phyloP scores from a whole-genome alignment of 192 early-diverging fungal genomes.

The Coemansia sp. region DNA sequence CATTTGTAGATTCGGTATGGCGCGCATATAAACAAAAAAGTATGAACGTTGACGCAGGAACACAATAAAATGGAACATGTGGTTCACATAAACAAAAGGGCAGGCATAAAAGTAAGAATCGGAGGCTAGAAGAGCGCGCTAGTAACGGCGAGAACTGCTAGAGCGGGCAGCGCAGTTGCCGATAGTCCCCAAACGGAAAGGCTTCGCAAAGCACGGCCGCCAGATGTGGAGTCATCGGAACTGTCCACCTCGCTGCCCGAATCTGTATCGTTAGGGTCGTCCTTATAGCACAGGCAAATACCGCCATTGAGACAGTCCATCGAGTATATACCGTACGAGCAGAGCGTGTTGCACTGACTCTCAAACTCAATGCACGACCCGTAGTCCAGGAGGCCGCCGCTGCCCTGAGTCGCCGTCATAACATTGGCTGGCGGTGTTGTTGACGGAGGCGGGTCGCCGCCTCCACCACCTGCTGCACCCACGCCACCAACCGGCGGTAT shows the following conservation, averaged over 20 bases:
- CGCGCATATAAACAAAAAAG: not conserved
- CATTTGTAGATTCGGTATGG: not conserved
- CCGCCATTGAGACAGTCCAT: conserved; percentile 48
- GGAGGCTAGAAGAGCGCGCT: conserved; percentile 15
- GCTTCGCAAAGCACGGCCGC: conserved; percentile 7
- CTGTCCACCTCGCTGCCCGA: conserved; percentile 8
- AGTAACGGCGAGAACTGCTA: conserved; percentile 23
- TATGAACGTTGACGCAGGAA: too few relatives aligned
- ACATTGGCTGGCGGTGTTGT: conserved; percentile 26
- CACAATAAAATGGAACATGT: not conserved
- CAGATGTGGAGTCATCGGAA: conserved; percentile 5
- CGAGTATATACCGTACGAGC: conserved; percentile 37
- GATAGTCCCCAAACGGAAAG: conserved; percentile 20
- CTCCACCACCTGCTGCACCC: conserved; percentile 37
- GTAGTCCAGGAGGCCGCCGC: conserved; percentile 45
- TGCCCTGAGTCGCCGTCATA: conserved; percentile 36
- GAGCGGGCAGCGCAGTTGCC: conserved; percentile 10
- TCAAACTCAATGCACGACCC: conserved; percentile 42
- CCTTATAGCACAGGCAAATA: conserved; percentile 41
- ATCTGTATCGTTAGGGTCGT: conserved; percentile 17
- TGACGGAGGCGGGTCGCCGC: conserved; percentile 15
- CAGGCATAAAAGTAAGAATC: conserved; percentile 11
- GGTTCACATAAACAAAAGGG: conserved; percentile 1
- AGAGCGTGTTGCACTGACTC: conserved; percentile 42
- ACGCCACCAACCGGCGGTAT: not conserved